Percentiles rank a stretch among this genome's conserved stretches.
These are phyloP conservation scores for Pyronema omphalodes DNA, from an alignment of 495 filamentous ascomycete species.

Conservation along the genomic window DNA sequence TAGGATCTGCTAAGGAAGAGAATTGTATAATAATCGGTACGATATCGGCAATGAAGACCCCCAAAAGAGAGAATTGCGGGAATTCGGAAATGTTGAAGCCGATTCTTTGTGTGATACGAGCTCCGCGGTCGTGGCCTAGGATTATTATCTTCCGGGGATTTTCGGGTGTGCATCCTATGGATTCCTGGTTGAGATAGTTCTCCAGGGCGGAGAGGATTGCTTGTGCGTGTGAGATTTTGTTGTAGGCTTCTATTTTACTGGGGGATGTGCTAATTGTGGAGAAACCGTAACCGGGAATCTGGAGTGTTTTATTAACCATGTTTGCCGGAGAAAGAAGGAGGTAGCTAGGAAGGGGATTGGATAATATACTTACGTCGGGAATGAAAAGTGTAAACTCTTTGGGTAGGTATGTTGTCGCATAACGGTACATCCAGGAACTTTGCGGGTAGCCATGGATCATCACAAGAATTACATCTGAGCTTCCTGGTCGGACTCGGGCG, in stretches of 20 bases:
- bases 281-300: conserved; percentile 33
- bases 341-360: neutral
- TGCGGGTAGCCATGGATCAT: conserved; percentile 26
- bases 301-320: neutral
- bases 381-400: conserved; percentile 25
- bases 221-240: conserved; percentile 27
- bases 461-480: conserved; percentile 15
- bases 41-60: conserved; percentile 30
- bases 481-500: conserved; percentile 5
- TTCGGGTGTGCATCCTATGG: neutral
- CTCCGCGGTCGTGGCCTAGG: conserved; percentile 33
- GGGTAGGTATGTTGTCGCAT: conserved; percentile 17
- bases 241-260: conserved; percentile 22
- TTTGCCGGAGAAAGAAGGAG: neutral
- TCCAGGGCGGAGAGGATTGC: conserved; percentile 24
- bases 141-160: conserved; percentile 19
- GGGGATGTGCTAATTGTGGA: conserved; percentile 18
- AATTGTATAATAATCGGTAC: conserved; percentile 32
- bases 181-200: neutral
- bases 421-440: conserved; percentile 20
- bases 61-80: conserved; percentile 21
- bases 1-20: conserved; percentile 19
- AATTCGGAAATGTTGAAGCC: conserved; percentile 22
- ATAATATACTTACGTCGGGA: conserved; percentile 26
- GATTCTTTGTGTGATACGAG: conserved; percentile 31